Evolutionary conservation across 1,284 basidiomycete genomes (phyloP).

Genomic region (Cutaneotrichosporon sp.): DNA sequence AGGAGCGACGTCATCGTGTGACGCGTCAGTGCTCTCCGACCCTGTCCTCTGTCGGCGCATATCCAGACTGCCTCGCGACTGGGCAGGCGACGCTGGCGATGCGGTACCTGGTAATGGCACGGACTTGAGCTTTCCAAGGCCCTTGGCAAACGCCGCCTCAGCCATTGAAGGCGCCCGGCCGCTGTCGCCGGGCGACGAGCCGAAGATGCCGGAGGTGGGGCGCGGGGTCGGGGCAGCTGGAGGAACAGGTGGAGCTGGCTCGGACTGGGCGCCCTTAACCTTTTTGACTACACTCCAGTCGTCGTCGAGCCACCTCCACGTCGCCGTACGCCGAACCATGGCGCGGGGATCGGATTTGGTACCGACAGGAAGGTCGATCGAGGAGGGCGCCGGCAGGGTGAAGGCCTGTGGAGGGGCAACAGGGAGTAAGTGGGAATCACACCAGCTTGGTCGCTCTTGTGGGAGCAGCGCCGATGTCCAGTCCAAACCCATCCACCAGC

Average conservation of each 20-base stretch:
- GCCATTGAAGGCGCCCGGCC: slow-evolving; percentile 39
- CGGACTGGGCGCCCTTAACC: neutral
- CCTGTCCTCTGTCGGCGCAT: slow-evolving; percentile 9
- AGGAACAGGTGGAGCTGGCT: neutral
- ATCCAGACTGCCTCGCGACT: neutral
- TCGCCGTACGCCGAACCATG: slow-evolving; percentile 62
- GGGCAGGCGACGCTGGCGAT: neutral
- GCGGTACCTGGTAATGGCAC: slow-evolving; percentile 19
- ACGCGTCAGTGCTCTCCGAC: slow-evolving; percentile 18
- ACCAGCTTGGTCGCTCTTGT: slow-evolving; percentile 83
- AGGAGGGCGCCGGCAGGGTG: slow-evolving; percentile 46
- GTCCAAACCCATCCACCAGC: slow-evolving; percentile 69
- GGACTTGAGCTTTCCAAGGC: slow-evolving; percentile 45
- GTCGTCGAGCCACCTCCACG: slow-evolving; percentile 78
- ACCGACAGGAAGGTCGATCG: slow-evolving; percentile 50
- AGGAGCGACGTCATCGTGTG: slow-evolving; percentile 3
- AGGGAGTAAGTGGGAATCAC: slow-evolving; percentile 51
- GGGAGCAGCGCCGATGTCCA: slow-evolving; percentile 91
- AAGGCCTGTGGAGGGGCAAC: slow-evolving; percentile 53
- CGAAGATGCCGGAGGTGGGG: slow-evolving; percentile 20
- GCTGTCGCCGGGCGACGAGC: slow-evolving; percentile 5
- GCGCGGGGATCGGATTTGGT: slow-evolving; percentile 36
- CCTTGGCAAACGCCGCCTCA: slow-evolving; percentile 49
- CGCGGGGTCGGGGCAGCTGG: neutral
- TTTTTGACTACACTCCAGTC: slow-evolving; percentile 65